Conservation (phyloP, 1,284 basidiomycete species). For the Trichosporon coremiiforme region DNA sequence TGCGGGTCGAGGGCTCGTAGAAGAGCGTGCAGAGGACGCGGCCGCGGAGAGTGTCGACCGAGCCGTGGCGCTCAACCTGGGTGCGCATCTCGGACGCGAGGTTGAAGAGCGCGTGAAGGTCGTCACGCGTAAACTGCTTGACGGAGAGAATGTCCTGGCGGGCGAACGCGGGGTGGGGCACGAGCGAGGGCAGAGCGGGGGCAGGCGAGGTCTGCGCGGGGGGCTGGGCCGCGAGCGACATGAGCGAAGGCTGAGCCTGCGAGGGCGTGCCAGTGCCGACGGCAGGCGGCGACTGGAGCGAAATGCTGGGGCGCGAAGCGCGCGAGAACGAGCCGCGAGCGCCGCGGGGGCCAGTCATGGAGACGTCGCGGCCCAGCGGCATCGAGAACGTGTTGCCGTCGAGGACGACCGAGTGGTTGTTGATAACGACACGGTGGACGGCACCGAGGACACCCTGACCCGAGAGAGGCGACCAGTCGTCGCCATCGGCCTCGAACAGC, state of each 20-base stretch:
- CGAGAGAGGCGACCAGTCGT: slow-evolving; percentile 82
- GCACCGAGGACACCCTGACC: slow-evolving; percentile 69
- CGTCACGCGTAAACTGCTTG: slow-evolving; percentile 87
- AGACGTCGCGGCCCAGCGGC: slow-evolving; percentile 75
- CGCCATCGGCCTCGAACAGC: slow-evolving; percentile 62
- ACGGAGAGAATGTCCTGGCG: slow-evolving; percentile 92
- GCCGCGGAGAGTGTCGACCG: slow-evolving; percentile 85
- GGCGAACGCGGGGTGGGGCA: slow-evolving; percentile 71
- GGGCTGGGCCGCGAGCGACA: slow-evolving; percentile 46
- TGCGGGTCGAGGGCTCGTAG: slow-evolving; percentile 97
- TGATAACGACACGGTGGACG: slow-evolving; percentile 87
- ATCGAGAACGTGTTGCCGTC: slow-evolving; percentile 76
- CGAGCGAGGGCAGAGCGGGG: slow-evolving; percentile 59
- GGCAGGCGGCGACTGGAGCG: slow-evolving; percentile 28
- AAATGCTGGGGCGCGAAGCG: slow-evolving; percentile 45
- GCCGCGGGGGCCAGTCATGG: slow-evolving; percentile 63
- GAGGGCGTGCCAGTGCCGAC: slow-evolving; percentile 32
- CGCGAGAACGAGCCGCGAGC: slow-evolving; percentile 52
- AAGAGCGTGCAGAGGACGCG: slow-evolving; percentile 93
- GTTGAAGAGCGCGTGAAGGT: slow-evolving; percentile 92
- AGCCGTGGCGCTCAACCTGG: slow-evolving; percentile 88
- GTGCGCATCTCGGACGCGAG: slow-evolving; percentile 95
- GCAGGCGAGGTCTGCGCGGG: slow-evolving; percentile 35
- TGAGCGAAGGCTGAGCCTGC: slow-evolving; percentile 40
- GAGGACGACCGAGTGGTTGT: slow-evolving; percentile 87